These are phyloP conservation scores for Theileria equi DNA, from an alignment of 169 alveolate genomes.

Conservation along the genomic window DNA sequence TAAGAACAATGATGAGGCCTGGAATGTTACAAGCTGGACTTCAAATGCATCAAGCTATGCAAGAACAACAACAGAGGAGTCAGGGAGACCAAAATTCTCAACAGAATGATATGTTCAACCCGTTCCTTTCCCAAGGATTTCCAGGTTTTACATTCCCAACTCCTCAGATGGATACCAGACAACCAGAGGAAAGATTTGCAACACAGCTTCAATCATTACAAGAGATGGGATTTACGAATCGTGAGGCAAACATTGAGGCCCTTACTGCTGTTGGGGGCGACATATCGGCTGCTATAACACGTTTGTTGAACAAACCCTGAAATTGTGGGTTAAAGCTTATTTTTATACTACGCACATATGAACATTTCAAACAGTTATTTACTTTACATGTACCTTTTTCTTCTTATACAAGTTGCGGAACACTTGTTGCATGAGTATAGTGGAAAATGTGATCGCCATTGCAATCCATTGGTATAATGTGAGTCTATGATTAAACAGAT, in stretches of 20 bases:
- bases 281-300: slow-evolving; percentile 90
- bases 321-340: not conserved
- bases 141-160: slow-evolving; percentile 23
- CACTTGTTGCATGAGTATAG: slow-evolving; percentile 73
- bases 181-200: slow-evolving; percentile 81
- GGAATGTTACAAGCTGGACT: slow-evolving; percentile 79
- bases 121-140: slow-evolving; percentile 22
- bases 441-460: slow-evolving; percentile 73
- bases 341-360: not conserved
- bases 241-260: slow-evolving; percentile 88
- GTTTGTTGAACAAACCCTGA: slow-evolving; percentile 75
- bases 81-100: not conserved
- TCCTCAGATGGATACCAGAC: slow-evolving; percentile 68
- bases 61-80: slow-evolving; percentile 6
- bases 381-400: not conserved
- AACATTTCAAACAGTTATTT: not conserved
- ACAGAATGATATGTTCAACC: not conserved
- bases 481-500: slow-evolving; percentile 78
- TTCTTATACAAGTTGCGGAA: slow-evolving; percentile 50
- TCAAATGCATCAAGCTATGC: slow-evolving; percentile 71
- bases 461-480: slow-evolving; percentile 82
- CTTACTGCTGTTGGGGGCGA: slow-evolving; percentile 91
- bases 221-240: slow-evolving; percentile 94
- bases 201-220: slow-evolving; percentile 83
- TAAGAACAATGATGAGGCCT: slow-evolving; percentile 80